Evolutionary conservation across 139 green algal species (phyloP).

Genomic region (Tetraselmis chui): DNA sequence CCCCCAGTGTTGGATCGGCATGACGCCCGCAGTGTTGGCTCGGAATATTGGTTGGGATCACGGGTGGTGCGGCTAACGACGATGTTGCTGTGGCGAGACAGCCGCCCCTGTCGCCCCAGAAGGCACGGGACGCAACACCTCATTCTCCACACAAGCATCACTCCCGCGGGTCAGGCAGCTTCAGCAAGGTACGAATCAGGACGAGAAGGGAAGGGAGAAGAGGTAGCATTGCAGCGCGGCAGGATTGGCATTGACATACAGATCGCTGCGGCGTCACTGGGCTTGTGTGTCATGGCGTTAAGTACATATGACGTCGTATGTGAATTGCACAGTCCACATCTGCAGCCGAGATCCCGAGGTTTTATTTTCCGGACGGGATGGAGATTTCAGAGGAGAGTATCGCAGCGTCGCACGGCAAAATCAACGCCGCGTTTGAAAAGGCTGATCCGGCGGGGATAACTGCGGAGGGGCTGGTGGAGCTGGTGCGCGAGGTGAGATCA

Average conservation of each 20-base stretch:
- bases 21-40: neutral
- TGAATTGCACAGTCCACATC: too few relatives aligned
- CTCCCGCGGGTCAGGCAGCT: slow-evolving; percentile 20
- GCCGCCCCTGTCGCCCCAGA: slow-evolving; percentile 80
- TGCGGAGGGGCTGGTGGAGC: slow-evolving; percentile 52
- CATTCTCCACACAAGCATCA: slow-evolving; percentile 45
- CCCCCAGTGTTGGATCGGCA: neutral
- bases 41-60: neutral
- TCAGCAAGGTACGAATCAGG: slow-evolving; percentile 33
- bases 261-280: neutral
- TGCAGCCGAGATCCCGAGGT: slow-evolving; percentile 68
- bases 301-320: too few relatives aligned
- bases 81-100: slow-evolving; percentile 36
- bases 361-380: slow-evolving; percentile 66
- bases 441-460: slow-evolving; percentile 37
- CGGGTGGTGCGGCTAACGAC: too few relatives aligned
- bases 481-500: slow-evolving; percentile 48
- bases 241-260: neutral
- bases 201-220: neutral
- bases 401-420: slow-evolving; percentile 17
- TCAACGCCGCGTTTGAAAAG: slow-evolving; percentile 39
- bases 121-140: slow-evolving; percentile 41
- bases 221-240: neutral
- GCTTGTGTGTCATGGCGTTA: neutral
- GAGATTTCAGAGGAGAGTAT: slow-evolving; percentile 13